Evolutionary conservation across 768 basidiomycete genomes (phyloP).

Genomic region (Dendrothele bispora): DNA sequence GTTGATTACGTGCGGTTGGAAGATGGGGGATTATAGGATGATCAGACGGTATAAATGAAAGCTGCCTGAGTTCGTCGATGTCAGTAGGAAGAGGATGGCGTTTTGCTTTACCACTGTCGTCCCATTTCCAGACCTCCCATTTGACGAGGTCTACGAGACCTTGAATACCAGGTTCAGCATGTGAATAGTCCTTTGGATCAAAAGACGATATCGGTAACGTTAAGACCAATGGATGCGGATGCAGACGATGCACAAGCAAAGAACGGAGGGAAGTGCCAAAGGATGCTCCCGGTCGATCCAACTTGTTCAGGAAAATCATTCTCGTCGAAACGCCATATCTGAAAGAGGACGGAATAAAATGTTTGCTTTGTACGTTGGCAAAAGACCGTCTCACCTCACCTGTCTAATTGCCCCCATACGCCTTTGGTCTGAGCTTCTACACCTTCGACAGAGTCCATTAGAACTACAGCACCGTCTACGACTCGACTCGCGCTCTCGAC

Average conservation of each 20-base stretch:
- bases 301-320: constrained; percentile 84
- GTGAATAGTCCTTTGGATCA: constrained; percentile 57
- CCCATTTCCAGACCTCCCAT: constrained; percentile 84
- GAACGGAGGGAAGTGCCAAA: constrained; percentile 72
- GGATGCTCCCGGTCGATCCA: constrained; percentile 85
- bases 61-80: constrained; percentile 39
- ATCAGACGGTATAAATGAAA: constrained; percentile 45
- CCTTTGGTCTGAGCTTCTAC: constrained; percentile 90
- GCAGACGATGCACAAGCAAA: constrained; percentile 70
- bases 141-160: constrained; percentile 82
- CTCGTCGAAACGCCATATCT: constrained; percentile 82
- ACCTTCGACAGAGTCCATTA: constrained; percentile 89
- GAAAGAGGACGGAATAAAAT: constrained; percentile 2
- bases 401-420: constrained; percentile 85
- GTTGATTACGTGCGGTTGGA: constrained; percentile 60
- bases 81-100: constrained; percentile 52
- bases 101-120: constrained; percentile 44
- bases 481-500: constrained; percentile 92
- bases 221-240: constrained; percentile 69
- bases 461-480: constrained; percentile 84
- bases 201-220: constrained; percentile 81
- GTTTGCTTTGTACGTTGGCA: neutral
- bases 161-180: constrained; percentile 81
- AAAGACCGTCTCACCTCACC: constrained; percentile 49
- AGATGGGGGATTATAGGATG: constrained; percentile 75